Conservation (phyloP, 306 rosid species). For the Glycyrrhiza uralensis region DNA sequence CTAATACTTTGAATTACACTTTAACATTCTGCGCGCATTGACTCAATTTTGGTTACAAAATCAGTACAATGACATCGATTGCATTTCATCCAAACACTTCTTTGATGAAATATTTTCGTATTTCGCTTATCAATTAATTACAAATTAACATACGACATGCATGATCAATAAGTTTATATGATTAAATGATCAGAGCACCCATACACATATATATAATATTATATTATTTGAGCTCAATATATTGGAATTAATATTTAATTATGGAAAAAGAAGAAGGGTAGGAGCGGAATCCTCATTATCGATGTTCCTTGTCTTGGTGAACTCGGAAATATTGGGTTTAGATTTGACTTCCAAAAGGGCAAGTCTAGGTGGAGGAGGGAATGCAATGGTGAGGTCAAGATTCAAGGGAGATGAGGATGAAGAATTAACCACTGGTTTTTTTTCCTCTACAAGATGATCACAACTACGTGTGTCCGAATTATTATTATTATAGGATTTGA, state of each 20-base stretch:
- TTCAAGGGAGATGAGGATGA: slow-evolving; percentile 32
- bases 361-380: slow-evolving; percentile 27
- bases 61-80: neutral
- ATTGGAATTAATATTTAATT: neutral
- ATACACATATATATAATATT: no score
- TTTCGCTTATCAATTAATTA: no score
- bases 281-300: slow-evolving; percentile 24
- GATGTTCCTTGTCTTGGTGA: neutral
- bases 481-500: neutral
- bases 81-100: no score
- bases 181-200: no score
- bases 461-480: neutral
- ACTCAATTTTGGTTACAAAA: neutral
- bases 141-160: no score
- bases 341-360: neutral
- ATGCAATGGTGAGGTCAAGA: slow-evolving; percentile 51
- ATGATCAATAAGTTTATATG: neutral
- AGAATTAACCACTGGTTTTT: neutral
- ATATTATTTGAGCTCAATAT: neutral
- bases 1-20: no score
- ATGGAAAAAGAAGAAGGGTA: slow-evolving; percentile 39
- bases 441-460: slow-evolving; percentile 21
- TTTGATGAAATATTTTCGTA: no score
- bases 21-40: no score
- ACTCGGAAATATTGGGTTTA: neutral